Conservation (phyloP, 2,329 filamentous ascomycete genomes). For the Calonectria pteridis region DNA sequence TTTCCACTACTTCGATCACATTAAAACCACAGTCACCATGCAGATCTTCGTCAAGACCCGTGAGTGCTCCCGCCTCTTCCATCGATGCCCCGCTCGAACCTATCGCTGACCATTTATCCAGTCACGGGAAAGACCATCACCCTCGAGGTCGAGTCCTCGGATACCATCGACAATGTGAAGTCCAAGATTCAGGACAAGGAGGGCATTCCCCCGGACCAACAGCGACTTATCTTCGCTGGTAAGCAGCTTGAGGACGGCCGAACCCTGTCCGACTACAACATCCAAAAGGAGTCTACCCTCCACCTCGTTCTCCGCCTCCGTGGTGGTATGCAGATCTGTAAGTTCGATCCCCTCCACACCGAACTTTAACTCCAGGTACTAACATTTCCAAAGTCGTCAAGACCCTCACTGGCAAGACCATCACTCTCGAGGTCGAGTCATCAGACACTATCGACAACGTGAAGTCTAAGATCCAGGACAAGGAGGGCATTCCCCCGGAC, state of each 20-base stretch:
- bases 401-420: conserved; percentile 93
- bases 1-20: conserved; percentile 39
- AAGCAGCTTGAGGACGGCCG: conserved; percentile 96
- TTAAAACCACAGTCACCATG: conserved; percentile 70
- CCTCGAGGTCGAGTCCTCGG: conserved; percentile 83
- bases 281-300: conserved; percentile 75
- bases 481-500: conserved; percentile 95
- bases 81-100: not conserved
- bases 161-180: conserved; percentile 98
- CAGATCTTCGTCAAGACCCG: conserved; percentile 99
- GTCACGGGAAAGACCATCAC: conserved; percentile 77
- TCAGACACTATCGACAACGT: conserved; percentile 96
- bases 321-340: conserved; percentile 76
- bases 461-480: conserved; percentile 97
- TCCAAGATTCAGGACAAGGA: conserved; percentile 99
- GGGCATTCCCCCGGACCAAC: conserved; percentile 95
- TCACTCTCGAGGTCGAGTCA: conserved; percentile 90
- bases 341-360: conserved; percentile 41
- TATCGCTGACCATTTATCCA: conserved; percentile 44
- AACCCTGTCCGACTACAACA: conserved; percentile 68
- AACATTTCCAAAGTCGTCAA: conserved; percentile 70
- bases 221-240: conserved; percentile 94
- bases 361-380: conserved; percentile 17
- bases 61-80: conserved; percentile 63
- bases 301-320: conserved; percentile 81